A percentile compares a stretch with the other conserved stretches of the same genome.
phyloP scores from a whole-genome alignment of 2,329 filamentous ascomycete species.

The Exophiala alcalophila region DNA sequence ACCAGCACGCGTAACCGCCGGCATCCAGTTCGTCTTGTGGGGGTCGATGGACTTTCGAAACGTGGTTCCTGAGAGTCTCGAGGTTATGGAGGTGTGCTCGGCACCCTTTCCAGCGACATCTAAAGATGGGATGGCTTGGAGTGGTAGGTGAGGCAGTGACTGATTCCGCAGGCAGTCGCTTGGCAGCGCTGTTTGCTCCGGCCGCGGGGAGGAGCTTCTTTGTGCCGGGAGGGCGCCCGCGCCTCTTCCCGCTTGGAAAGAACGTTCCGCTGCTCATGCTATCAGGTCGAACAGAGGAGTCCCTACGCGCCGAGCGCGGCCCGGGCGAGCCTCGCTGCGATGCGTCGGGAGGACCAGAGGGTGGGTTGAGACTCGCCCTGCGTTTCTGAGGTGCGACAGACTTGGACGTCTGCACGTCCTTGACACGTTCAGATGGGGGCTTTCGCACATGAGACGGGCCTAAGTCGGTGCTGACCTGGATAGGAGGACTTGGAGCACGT shows the following conservation, averaged over 20 bases:
- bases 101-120: conserved; percentile 59
- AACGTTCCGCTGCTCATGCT: conserved; percentile 6
- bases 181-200: neutral
- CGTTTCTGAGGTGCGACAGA: conserved; percentile 8
- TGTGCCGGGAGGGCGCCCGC: conserved; percentile 34
- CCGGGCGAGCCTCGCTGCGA: too few relatives aligned
- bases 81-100: conserved; percentile 60
- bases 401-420: neutral
- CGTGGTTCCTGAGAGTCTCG: conserved; percentile 57
- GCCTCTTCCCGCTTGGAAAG: conserved; percentile 22
- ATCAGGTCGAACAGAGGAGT: too few relatives aligned
- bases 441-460: neutral
- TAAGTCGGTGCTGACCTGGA: neutral
- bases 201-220: conserved; percentile 31
- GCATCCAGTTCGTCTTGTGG: conserved; percentile 19
- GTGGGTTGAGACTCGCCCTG: conserved; percentile 3
- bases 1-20: conserved; percentile 32
- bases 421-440: neutral
- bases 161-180: conserved; percentile 4
- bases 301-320: too few relatives aligned
- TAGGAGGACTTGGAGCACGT: neutral
- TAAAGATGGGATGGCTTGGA: conserved; percentile 39
- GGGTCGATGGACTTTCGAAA: conserved; percentile 53
- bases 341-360: neutral
- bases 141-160: conserved; percentile 9